Conservation (phyloP, 495 filamentous ascomycete genomes). For the Annulohypoxylon nitens region DNA sequence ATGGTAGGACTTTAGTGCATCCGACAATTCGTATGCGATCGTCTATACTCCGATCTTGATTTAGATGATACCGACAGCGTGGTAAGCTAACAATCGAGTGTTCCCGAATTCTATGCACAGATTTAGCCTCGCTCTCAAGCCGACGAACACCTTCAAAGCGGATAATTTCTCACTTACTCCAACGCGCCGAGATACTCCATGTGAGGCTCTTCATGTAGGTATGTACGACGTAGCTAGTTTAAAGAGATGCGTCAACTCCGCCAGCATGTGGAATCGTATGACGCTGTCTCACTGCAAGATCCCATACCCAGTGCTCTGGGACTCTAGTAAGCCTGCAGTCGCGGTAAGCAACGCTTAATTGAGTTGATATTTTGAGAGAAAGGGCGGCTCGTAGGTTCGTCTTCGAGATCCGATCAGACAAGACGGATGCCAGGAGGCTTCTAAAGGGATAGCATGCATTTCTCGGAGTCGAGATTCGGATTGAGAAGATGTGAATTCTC, state of each 20-base stretch:
- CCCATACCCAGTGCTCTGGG: background rate
- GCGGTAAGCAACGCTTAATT: background rate
- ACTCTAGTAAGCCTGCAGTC: background rate
- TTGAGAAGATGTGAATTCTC: background rate
- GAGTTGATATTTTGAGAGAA: background rate
- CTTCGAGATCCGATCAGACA: background rate
- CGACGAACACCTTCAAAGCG: background rate
- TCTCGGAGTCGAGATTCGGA: background rate
- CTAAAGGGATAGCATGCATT: background rate
- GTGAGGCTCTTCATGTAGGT: background rate
- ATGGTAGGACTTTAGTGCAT: background rate
- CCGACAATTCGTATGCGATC: background rate
- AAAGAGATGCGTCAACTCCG: background rate
- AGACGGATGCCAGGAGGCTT: background rate
- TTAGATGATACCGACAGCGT: background rate
- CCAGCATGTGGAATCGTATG: background rate
- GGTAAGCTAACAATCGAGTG: background rate
- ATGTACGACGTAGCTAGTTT: background rate
- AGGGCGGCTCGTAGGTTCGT: constrained; percentile 3
- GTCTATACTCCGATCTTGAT: background rate
- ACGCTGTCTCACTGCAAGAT: background rate
- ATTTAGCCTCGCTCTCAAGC: background rate
- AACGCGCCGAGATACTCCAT: background rate
- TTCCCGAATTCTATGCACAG: background rate
- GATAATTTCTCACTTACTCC: background rate